Evolutionary conservation across 108 stramenopile genomes (phyloP).

Genomic region (Nannochloropsis oceanica): DNA sequence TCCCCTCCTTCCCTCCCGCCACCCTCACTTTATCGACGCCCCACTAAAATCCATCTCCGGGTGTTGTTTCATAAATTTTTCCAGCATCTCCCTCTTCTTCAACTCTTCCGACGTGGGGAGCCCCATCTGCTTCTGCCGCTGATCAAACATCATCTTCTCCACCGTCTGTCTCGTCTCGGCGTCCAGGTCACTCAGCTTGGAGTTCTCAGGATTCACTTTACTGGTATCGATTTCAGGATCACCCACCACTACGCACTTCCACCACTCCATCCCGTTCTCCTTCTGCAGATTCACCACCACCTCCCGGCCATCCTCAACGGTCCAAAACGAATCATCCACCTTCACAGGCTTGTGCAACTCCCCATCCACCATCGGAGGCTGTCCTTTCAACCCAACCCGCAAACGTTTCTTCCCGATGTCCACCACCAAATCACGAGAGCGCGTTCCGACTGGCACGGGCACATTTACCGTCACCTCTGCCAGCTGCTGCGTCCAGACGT

Average conservation of each 20-base stretch:
- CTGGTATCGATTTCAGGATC: conserved; percentile 87
- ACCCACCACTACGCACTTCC: conserved; percentile 68
- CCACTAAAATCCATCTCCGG: conserved; percentile 95
- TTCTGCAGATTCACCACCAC: conserved; percentile 65
- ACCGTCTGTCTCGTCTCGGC: conserved; percentile 96
- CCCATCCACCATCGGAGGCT: conserved; percentile 50
- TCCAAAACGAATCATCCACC: conserved; percentile 98
- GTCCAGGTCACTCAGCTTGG: conserved; percentile 79
- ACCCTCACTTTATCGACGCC: conserved; percentile 64
- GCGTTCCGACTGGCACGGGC: conserved; percentile 69
- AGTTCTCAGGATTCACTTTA: conserved; percentile 90
- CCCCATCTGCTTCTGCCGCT: conserved; percentile 92
- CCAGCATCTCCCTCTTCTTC: conserved; percentile 71
- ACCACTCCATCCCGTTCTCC: conserved; percentile 96
- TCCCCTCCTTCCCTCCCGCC: neutral
- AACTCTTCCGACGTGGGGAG: conserved; percentile 89
- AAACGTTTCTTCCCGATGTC: conserved; percentile 58
- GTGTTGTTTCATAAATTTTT: conserved; percentile 84
- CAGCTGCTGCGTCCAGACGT: conserved; percentile 95
- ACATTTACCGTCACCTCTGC: conserved; percentile 64
- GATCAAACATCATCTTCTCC: conserved; percentile 99
- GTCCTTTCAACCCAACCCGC: conserved; percentile 54
- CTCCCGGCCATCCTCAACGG: conserved; percentile 79
- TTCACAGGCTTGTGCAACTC: conserved; percentile 68
- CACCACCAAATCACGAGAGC: conserved; percentile 68